phyloP scores from a whole-genome alignment of 2,329 filamentous ascomycete species.

The Biscogniauxia marginata region DNA sequence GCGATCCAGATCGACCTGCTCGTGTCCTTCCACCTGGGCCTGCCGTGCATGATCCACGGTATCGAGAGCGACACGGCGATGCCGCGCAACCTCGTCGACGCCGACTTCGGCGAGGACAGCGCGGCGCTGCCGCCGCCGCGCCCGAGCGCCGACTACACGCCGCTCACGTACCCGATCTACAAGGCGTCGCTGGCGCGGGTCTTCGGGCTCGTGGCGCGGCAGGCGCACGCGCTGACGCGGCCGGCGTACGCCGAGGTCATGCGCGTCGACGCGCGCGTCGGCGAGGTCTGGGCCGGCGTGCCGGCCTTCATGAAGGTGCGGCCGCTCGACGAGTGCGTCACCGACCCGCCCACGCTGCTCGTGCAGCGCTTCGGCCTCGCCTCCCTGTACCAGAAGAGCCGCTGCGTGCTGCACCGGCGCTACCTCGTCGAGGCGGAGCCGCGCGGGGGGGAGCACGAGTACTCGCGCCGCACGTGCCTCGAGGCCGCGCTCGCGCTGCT shows the following conservation, averaged over 20 bases:
- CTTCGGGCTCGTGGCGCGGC: conserved; percentile 49
- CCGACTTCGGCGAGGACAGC: conserved; percentile 60
- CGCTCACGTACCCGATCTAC: conserved; percentile 53
- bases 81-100: conserved; percentile 63
- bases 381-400: conserved; percentile 53
- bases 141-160: conserved; percentile 58
- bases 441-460: conserved; percentile 46
- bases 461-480: conserved; percentile 51
- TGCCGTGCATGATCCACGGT: conserved; percentile 64
- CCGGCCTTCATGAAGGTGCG: conserved; percentile 49
- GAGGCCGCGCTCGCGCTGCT: conserved; percentile 49
- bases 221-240: conserved; percentile 48
- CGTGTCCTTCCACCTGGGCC: conserved; percentile 65
- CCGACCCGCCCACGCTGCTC: conserved; percentile 45
- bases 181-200: conserved; percentile 48
- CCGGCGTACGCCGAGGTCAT: conserved; percentile 51
- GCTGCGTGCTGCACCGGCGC: conserved; percentile 55
- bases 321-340: conserved; percentile 48
- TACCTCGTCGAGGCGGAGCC: conserved; percentile 46
- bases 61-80: conserved; percentile 62
- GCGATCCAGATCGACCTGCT: conserved; percentile 60
- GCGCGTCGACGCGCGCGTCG: conserved; percentile 45
- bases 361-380: conserved; percentile 54
- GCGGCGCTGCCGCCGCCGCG: conserved; percentile 54
- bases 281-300: conserved; percentile 44